Percentiles rank a stretch among this genome's conserved stretches.
Evolutionary conservation across 2,329 filamentous ascomycete species (phyloP).

Genomic region (Zalaria obscura): DNA sequence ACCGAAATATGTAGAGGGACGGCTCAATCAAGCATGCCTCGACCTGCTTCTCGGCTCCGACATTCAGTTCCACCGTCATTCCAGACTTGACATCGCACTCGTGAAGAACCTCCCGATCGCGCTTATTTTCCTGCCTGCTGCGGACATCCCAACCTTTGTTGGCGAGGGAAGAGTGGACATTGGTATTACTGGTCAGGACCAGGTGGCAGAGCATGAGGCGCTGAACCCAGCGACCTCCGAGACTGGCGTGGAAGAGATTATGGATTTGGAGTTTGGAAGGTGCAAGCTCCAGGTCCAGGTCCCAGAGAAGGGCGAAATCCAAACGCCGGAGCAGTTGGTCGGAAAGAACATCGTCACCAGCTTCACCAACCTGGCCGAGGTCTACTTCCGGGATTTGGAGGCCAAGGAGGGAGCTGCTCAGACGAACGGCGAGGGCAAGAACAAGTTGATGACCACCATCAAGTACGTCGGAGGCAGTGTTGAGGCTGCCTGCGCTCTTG

Average conservation of each 20-base stretch:
- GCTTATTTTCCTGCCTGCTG: conserved; percentile 89
- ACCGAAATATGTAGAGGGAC: conserved; percentile 45
- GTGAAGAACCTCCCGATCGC: conserved; percentile 95
- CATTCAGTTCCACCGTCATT: conserved; percentile 91
- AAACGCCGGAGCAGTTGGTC: conserved; percentile 59
- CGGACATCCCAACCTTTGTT: conserved; percentile 94
- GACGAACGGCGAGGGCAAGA: conserved; percentile 25
- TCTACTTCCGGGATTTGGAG: conserved; percentile 76
- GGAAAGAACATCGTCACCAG: conserved; percentile 92
- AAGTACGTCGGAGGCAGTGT: conserved; percentile 94
- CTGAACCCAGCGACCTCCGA: conserved; percentile 30
- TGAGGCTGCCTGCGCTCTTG: conserved; percentile 88
- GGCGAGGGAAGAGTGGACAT: conserved; percentile 87
- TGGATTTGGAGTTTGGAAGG: conserved; percentile 79
- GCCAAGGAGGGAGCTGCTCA: conserved; percentile 22
- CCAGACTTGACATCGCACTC: conserved; percentile 88
- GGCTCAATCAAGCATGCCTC: conserved; percentile 73
- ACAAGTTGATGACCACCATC: conserved; percentile 71
- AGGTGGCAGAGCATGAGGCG: conserved; percentile 62
- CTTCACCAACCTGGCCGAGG: conserved; percentile 71
- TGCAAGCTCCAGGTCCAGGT: conserved; percentile 98
- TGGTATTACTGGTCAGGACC: conserved; percentile 87
- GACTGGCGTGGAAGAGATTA: conserved; percentile 64
- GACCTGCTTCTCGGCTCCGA: conserved; percentile 88
- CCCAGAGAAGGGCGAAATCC: conserved; percentile 65